Evolutionary conservation across 2,329 filamentous ascomycete species (phyloP).

Genomic region (Colletotrichum chlorophyti): DNA sequence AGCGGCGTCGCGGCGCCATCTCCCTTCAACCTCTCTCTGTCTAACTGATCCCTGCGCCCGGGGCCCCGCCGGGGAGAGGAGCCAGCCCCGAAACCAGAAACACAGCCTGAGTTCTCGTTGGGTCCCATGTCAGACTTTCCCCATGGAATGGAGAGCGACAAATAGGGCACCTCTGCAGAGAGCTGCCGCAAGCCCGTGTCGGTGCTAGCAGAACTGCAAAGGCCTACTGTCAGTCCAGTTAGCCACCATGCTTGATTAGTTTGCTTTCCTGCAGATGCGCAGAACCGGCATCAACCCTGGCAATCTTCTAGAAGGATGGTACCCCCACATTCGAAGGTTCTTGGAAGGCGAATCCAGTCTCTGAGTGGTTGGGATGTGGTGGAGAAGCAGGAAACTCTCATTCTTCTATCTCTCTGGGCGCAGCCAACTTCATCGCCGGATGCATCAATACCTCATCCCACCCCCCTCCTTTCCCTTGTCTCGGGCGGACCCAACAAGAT

Average conservation of each 20-base stretch:
- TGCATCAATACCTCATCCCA: conserved; percentile 6
- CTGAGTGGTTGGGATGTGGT: conserved; percentile 8
- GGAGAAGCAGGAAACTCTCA: conserved; percentile 12
- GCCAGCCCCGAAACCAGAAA: too few relatives aligned
- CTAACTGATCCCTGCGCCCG: neutral
- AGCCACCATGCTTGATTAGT: too few relatives aligned
- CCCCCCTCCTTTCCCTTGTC: conserved; percentile 14
- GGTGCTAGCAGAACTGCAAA: neutral
- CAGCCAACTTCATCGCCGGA: conserved; percentile 14
- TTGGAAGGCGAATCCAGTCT: neutral
- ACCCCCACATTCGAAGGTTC: conserved; percentile 11
- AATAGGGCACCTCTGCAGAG: too few relatives aligned
- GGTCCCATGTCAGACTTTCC: too few relatives aligned
- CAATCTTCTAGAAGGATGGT: conserved; percentile 25
- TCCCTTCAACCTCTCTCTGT: neutral
- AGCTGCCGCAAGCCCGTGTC: neutral
- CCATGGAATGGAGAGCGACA: neutral
- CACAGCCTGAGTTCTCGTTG: too few relatives aligned
- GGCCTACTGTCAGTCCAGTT: too few relatives aligned
- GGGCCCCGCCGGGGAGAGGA: neutral
- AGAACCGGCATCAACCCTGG: conserved; percentile 11
- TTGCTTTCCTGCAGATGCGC: neutral
- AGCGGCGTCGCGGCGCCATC: neutral
- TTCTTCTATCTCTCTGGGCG: conserved; percentile 15
- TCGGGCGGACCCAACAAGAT: conserved; percentile 4